A percentile compares a stretch with the other conserved stretches of the same genome.
phyloP scores from a whole-genome alignment of 2,329 filamentous ascomycete species.

The Penicillium sp. region DNA sequence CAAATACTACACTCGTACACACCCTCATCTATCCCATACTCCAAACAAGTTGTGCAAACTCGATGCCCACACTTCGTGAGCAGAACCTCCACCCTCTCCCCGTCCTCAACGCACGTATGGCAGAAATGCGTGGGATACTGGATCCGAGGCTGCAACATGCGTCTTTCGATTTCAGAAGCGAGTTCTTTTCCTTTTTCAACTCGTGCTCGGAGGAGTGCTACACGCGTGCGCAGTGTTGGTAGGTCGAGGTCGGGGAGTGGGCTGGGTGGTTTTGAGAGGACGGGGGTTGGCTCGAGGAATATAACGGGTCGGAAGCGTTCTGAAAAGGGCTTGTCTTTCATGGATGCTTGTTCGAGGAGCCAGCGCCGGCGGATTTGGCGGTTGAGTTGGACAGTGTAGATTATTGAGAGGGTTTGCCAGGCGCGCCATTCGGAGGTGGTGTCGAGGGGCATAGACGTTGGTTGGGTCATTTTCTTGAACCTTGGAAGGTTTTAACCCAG shows the following conservation, averaged over 20 bases:
- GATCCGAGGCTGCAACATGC: conserved; percentile 14
- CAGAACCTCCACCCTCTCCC: conserved; percentile 15
- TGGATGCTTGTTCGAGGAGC: conserved; percentile 22
- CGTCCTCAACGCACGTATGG: conserved; percentile 23
- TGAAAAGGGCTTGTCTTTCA: conserved; percentile 11
- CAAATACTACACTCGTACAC: conserved; percentile 26
- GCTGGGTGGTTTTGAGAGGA: conserved; percentile 10
- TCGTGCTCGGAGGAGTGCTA: conserved; percentile 20
- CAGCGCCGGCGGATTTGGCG: conserved; percentile 23
- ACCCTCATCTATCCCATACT: conserved; percentile 11
- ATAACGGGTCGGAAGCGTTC: conserved; percentile 19
- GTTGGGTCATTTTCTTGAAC: too few relatives aligned
- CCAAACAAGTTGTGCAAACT: conserved; percentile 24
- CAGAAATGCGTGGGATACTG: conserved; percentile 26
- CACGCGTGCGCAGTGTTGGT: conserved; percentile 3
- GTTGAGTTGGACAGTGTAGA: conserved; percentile 23
- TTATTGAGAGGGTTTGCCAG: conserved; percentile 19
- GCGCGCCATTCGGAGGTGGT: conserved; percentile 23
- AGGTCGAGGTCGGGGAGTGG: background rate
- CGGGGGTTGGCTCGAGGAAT: conserved; percentile 21
- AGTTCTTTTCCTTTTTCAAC: conserved; percentile 29
- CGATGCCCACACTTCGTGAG: conserved; percentile 25
- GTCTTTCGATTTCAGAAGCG: conserved; percentile 23
- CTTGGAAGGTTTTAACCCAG: too few relatives aligned
- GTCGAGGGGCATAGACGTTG: conserved; percentile 13